Base-by-base conservation (phyloP, 352 stramenopile species). In the Achlya hypogyna region DNA sequence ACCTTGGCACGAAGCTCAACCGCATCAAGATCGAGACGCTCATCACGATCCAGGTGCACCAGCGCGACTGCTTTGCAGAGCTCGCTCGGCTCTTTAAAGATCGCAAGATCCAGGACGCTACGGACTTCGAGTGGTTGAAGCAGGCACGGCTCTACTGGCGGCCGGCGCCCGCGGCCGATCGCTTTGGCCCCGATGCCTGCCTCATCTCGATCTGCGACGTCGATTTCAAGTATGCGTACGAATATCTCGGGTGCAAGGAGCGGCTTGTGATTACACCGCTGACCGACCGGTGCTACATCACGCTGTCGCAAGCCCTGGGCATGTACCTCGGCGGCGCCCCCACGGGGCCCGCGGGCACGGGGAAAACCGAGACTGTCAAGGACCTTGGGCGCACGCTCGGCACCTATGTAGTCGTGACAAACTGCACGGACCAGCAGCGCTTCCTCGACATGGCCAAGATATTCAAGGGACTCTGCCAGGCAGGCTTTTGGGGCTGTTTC, bases 121-220 rank as follows among this genome's bases (percentile, higher is more conserved):
- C 80, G 54, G 82, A 93, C 63, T 93, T 93, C 62, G 84, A 93
- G 58, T 93, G 84, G 84, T 72, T 89, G 14, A 93, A 93, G 49
- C 84, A 91, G 68, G 81, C 79, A 31, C 82, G 84, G 14, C 86
- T 91, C 58, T 91, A 93, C 62, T 93, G 82, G 81, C 74, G 75
- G 38, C 47, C 72, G 16, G 69, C 78, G 62, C 82, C 79, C 32
- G 77, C 77, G 8, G 89, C 96, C 68, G 92, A 98, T 64, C 76
- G 85, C 23, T 89, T 91, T 25, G 87, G 85, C 20, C 78, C 96
- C 27, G 96, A 96, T 53, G 82, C 91, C 16, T 97, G 91, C 58
- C 75, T 98, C 25, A 97, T 99, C 64, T 93, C 87, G 20, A 98
- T 98, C 71, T 89, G 81, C 54, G 89, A 97, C 60, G 85, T 93